Evolutionary conservation across 2,329 filamentous ascomycete species (phyloP).

Genomic region (Ascosphaera acerosa): DNA sequence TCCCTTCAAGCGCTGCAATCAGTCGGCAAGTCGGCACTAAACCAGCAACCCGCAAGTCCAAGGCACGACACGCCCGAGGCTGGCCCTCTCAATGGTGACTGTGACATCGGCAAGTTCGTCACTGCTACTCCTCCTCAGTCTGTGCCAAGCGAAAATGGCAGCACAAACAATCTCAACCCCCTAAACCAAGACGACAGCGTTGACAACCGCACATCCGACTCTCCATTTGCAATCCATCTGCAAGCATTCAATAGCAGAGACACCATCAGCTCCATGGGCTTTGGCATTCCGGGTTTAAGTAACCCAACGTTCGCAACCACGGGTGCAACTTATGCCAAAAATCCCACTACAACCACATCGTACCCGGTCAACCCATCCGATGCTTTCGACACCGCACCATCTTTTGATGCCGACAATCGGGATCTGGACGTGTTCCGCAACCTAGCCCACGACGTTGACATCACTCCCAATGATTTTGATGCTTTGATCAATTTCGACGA

Average conservation of each 20-base stretch:
- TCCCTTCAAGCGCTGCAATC: constrained; percentile 17
- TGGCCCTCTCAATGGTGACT: neutral
- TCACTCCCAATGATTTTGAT: constrained; percentile 22
- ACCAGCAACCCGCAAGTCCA: constrained; percentile 4
- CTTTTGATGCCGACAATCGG: neutral
- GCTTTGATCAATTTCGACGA: constrained; percentile 23
- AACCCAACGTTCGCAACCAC: constrained; percentile 4
- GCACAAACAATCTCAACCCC: constrained; percentile 4
- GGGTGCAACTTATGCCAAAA: constrained; percentile 7
- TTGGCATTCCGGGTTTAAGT: constrained; percentile 1
- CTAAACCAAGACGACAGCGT: neutral
- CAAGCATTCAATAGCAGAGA: neutral
- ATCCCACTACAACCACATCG: neutral
- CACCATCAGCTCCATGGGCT: neutral
- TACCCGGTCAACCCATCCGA: neutral
- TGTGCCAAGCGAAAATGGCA: constrained; percentile 18
- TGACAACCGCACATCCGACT: neutral
- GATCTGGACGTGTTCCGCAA: constrained; percentile 17
- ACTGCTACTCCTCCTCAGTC: constrained; percentile 19
- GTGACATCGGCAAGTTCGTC: constrained; percentile 7
- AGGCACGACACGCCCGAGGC: constrained; percentile 8
- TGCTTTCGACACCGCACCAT: neutral
- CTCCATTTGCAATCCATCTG: constrained; percentile 1
- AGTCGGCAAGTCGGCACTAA: constrained; percentile 10
- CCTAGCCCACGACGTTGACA: constrained; percentile 20